Evolutionary conservation across 2,329 filamentous ascomycete genomes (phyloP).

Genomic region (Ophiocordyceps robertsii): DNA sequence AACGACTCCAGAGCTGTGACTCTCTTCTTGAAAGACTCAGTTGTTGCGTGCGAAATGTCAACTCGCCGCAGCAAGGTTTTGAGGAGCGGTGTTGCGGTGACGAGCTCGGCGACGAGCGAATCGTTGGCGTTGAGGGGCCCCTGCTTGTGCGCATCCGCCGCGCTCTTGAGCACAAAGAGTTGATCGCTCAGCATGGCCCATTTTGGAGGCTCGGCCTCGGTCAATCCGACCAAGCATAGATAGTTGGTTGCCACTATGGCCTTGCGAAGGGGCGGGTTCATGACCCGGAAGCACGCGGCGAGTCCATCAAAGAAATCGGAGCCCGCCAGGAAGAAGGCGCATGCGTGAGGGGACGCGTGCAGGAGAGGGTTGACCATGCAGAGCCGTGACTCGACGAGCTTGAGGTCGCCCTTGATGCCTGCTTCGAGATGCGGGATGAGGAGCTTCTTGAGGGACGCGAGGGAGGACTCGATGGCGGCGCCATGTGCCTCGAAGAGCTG

Average conservation of each 20-base stretch:
- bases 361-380: slow-evolving; percentile 50
- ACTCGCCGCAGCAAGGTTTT: slow-evolving; percentile 44
- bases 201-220: slow-evolving; percentile 53
- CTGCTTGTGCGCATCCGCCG: slow-evolving; percentile 49
- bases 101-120: slow-evolving; percentile 68
- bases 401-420: slow-evolving; percentile 40
- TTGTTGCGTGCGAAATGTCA: slow-evolving; percentile 32
- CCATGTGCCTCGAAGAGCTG: slow-evolving; percentile 38
- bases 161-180: slow-evolving; percentile 64
- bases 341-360: slow-evolving; percentile 42
- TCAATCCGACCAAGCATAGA: slow-evolving; percentile 57
- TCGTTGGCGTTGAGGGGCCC: slow-evolving; percentile 45
- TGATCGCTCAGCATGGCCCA: slow-evolving; percentile 69
- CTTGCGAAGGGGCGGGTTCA: slow-evolving; percentile 49
- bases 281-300: slow-evolving; percentile 48
- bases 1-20: slow-evolving; percentile 47
- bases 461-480: slow-evolving; percentile 33
- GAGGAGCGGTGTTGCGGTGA: slow-evolving; percentile 68
- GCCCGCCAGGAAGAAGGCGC: slow-evolving; percentile 60
- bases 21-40: slow-evolving; percentile 44
- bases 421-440: slow-evolving; percentile 51
- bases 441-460: slow-evolving; percentile 46
- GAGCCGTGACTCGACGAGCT: slow-evolving; percentile 39
- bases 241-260: slow-evolving; percentile 62
- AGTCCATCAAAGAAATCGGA: slow-evolving; percentile 80